Percentiles rank a stretch among this genome's conserved stretches.
phyloP scores from a whole-genome alignment of 805 yeast genomes.

The Ascoidea asiatica region DNA sequence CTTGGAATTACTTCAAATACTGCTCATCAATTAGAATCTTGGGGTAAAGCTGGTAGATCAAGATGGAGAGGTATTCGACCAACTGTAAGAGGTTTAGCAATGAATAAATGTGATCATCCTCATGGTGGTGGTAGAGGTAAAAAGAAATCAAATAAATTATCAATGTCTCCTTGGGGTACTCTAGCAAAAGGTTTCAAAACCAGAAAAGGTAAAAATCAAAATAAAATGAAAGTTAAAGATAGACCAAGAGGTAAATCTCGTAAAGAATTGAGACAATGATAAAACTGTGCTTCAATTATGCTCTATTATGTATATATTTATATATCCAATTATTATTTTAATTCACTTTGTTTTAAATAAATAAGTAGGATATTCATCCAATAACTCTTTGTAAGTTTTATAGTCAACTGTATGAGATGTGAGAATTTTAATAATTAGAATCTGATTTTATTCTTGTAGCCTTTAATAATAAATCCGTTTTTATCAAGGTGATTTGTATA shows the following conservation, averaged over 20 bases:
- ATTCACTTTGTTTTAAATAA: no score
- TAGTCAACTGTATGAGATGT: no score
- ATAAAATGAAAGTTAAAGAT: slow-evolving; percentile 77
- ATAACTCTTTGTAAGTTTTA: no score
- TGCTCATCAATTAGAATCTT: slow-evolving; percentile 76
- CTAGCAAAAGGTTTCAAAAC: slow-evolving; percentile 89
- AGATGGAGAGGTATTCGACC: slow-evolving; percentile 93
- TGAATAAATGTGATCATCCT: slow-evolving; percentile 96
- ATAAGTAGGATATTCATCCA: no score
- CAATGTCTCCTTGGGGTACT: slow-evolving; percentile 95
- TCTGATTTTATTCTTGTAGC: no score
- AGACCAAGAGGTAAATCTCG: slow-evolving; percentile 67
- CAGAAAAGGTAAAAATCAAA: slow-evolving; percentile 76
- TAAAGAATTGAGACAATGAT: slow-evolving; percentile 10
- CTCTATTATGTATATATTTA: no score
- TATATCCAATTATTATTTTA: no score
- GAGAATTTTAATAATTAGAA: no score
- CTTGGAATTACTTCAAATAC: slow-evolving; percentile 86
- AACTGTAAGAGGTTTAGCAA: slow-evolving; percentile 93
- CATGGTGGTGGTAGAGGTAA: slow-evolving; percentile 99
- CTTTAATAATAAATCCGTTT: no score
- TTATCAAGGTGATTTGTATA: no score
- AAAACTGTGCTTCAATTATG: no score
- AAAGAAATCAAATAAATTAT: slow-evolving; percentile 86
- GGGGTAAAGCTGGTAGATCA: slow-evolving; percentile 95